These are phyloP conservation scores for Trichoderma cornu-damae DNA, from an alignment of 2,329 filamentous ascomycete species.

Conservation along the genomic window DNA sequence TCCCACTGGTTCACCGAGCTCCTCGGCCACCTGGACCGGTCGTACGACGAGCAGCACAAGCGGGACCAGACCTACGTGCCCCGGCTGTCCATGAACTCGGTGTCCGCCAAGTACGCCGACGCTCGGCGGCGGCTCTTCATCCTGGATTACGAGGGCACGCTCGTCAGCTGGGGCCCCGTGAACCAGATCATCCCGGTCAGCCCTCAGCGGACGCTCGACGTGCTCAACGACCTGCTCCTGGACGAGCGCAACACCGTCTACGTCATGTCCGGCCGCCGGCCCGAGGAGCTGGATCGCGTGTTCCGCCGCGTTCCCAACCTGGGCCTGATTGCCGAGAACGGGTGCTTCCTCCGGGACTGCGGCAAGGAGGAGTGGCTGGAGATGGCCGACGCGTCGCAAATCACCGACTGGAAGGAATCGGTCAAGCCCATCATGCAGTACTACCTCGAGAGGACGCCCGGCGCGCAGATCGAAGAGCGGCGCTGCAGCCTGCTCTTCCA, in stretches of 20 bases:
- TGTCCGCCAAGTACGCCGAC: constrained; percentile 61
- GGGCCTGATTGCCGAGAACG: constrained; percentile 90
- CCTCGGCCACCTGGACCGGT: constrained; percentile 62
- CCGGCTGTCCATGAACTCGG: constrained; percentile 63
- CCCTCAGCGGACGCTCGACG: constrained; percentile 74
- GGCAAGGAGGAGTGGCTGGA: constrained; percentile 67
- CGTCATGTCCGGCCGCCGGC: constrained; percentile 84
- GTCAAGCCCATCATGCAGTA: constrained; percentile 81
- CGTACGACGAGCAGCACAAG: constrained; percentile 77
- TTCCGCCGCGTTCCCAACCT: constrained; percentile 80
- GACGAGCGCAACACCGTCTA: constrained; percentile 84
- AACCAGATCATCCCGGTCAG: constrained; percentile 81
- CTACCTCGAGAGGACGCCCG: constrained; percentile 83
- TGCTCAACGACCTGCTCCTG: constrained; percentile 72
- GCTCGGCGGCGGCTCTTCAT: constrained; percentile 73
- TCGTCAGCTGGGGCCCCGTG: constrained; percentile 81
- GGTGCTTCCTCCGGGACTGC: constrained; percentile 77
- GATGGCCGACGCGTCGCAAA: constrained; percentile 66
- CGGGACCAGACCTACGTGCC: constrained; percentile 84
- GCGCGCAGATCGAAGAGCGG: constrained; percentile 83
- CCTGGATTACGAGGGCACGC: constrained; percentile 87
- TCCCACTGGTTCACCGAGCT: constrained; percentile 81
- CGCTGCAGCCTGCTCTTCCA: constrained; percentile 89
- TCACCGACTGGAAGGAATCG: constrained; percentile 74
- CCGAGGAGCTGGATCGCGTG: constrained; percentile 79